Evolutionary conservation across 169 alveolate species (phyloP), one percentile per base, ranked within the genome.

Genomic region (Babesia gibsoni): DNA sequence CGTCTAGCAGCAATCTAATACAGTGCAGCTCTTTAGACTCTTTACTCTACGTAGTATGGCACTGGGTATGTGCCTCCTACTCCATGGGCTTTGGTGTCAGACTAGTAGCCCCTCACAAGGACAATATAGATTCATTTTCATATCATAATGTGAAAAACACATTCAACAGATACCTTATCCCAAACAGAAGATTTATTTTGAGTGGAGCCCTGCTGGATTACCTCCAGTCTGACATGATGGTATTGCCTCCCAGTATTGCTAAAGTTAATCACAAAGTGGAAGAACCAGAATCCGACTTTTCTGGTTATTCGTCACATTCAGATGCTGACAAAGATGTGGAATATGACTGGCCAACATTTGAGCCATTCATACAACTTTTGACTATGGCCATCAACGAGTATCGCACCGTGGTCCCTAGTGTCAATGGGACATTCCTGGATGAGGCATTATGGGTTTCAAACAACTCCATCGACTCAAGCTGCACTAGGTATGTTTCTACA

Each of bases 371-470:
- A 10, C 27, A 23, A 14, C 22, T 29, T 22, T 6, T 73, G 6
- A 14, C 27, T 20, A 53, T 22, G 12, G 20, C 49, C 3, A 43
- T 61, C 16, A 36, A n/a, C 0, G 46, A 43, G 6, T 43, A 66
- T 23, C 65, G 43, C 22, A 42, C 64, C 25, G 78, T 49, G 0
- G 48, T 73, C 22, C 75, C 84, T 7, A 32, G 72, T 39, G 33
- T 73, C 8, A 64, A 64, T 20, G 84, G 84, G 0, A 37, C 43
- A 6, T 77, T 52, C 39, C 52, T 77, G 4, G 69, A 57, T 30
- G 85, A 77, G 35, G 85, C 75, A 8, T 4, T 49, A 16, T 77
- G 85, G 85, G 59, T 77, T 10, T 25, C 54, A 3, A 77, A 77
- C 56, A 66, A 48, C 12, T 30, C 68, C 42, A 36, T 54, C 29